phyloP scores from a whole-genome alignment of 164 flowering plant genomes.

The Dillenia suffruticosa region DNA sequence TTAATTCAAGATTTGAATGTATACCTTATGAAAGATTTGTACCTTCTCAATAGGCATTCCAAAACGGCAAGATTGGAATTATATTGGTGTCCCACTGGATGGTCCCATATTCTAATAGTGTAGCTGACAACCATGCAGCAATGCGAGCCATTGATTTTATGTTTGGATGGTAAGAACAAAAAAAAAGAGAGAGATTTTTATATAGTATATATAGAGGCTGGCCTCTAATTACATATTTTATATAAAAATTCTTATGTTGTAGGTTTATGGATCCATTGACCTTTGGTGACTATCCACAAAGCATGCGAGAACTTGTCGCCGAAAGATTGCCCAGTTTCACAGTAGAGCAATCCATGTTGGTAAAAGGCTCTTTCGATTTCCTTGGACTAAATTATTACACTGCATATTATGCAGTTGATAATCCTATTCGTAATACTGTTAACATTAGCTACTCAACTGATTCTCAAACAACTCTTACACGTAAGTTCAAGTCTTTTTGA shows the following conservation, averaged over 20 bases:
- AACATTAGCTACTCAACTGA: constrained; percentile 20
- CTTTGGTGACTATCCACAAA: constrained; percentile 45
- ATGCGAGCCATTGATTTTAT: constrained; percentile 15
- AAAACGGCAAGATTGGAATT: constrained; percentile 21
- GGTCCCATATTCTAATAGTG: not conserved
- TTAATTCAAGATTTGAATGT: too few species aligned
- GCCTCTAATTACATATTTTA: too few species aligned
- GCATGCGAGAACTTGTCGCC: constrained; percentile 34
- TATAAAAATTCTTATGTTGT: not conserved
- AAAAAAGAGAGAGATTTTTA: too few species aligned
- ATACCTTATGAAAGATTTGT: too few species aligned
- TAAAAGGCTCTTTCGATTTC: constrained; percentile 48
- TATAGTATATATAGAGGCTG: too few species aligned
- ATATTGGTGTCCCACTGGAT: constrained; percentile 9
- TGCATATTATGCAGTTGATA: constrained; percentile 21
- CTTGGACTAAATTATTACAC: constrained; percentile 55
- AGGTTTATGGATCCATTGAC: constrained; percentile 54
- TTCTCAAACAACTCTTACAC: constrained; percentile 2
- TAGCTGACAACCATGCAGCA: not conserved
- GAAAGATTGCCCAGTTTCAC: constrained; percentile 53
- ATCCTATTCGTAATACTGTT: not conserved
- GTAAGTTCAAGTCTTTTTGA: constrained; percentile 12
- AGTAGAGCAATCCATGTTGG: constrained; percentile 15
- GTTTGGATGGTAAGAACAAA: constrained; percentile 16
- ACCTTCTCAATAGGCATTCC: constrained; percentile 8